Evolutionary conservation across 2,329 filamentous ascomycete genomes (phyloP).

Genomic region (Scedosporium aurantiacum): DNA sequence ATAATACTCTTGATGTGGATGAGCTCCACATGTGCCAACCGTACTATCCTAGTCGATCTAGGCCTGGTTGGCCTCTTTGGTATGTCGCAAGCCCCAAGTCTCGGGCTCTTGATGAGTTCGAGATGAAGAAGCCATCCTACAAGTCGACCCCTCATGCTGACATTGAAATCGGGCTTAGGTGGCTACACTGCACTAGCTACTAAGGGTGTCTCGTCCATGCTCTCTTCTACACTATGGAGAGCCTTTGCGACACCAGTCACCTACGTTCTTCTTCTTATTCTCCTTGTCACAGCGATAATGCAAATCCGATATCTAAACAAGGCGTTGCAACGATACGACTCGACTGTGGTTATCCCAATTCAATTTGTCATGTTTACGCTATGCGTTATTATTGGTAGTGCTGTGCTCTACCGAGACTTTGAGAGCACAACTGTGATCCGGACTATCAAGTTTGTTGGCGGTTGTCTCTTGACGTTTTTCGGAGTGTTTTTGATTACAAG

Average conservation of each 20-base stretch:
- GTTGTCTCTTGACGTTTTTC: constrained; percentile 84
- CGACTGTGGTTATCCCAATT: constrained; percentile 93
- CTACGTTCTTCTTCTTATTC: constrained; percentile 69
- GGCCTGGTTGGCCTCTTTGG: constrained; percentile 90
- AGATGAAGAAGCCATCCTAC: neutral
- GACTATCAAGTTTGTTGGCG: constrained; percentile 75
- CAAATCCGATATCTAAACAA: constrained; percentile 95
- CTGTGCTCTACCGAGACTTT: constrained; percentile 89
- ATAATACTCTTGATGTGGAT: constrained; percentile 72
- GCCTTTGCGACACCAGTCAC: constrained; percentile 87
- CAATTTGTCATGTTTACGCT: constrained; percentile 97
- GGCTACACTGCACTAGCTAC: constrained; percentile 96
- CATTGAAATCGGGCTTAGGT: constrained; percentile 29
- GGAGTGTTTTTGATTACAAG: constrained; percentile 97
- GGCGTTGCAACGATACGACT: constrained; percentile 81
- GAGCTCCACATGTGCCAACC: constrained; percentile 73
- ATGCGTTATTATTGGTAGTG: constrained; percentile 88
- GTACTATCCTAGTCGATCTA: constrained; percentile 81
- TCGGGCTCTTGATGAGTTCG: constrained; percentile 1
- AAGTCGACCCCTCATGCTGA: neutral
- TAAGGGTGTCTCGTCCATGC: constrained; percentile 89
- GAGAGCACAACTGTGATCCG: constrained; percentile 66
- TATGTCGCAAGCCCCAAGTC: constrained; percentile 27
- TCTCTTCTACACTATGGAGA: constrained; percentile 81
- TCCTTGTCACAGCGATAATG: constrained; percentile 80